Evolutionary conservation across 306 rosid species (phyloP).

Genomic region (Trifolium subterraneum): DNA sequence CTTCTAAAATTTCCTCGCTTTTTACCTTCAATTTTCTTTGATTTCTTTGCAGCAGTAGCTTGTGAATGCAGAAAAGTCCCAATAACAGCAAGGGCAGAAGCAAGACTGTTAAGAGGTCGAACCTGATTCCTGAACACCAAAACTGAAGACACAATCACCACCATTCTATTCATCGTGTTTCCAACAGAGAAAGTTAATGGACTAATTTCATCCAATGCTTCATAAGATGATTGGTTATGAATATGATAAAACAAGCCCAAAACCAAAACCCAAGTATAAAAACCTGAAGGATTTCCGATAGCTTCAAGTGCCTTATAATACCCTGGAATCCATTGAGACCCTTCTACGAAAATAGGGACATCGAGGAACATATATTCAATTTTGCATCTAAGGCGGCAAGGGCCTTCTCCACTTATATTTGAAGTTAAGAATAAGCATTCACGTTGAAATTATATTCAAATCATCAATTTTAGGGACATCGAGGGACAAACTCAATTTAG

Average conservation of each 20-base stretch:
- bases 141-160: constrained; percentile 77
- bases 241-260: constrained; percentile 94
- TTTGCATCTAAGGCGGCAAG: no score
- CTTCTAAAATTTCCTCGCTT: constrained; percentile 17
- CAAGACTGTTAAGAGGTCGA: constrained; percentile 85
- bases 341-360: constrained; percentile 65
- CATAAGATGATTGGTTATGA: constrained; percentile 92
- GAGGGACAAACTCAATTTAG: no score
- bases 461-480: no score
- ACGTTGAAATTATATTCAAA: no score
- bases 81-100: constrained; percentile 85
- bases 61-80: constrained; percentile 93
- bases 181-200: constrained; percentile 93
- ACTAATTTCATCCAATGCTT: constrained; percentile 90
- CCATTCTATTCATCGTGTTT: constrained; percentile 95
- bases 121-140: constrained; percentile 92
- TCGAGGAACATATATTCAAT: no score
- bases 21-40: constrained; percentile 51
- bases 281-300: constrained; percentile 69
- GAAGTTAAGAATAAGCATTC: no score
- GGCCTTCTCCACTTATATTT: no score
- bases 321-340: constrained; percentile 91
- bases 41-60: constrained; percentile 60
- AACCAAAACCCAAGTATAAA: constrained; percentile 79
- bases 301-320: constrained; percentile 79